These are phyloP conservation scores for Mytilinidion resinicola DNA, from an alignment of 495 filamentous ascomycete genomes.

Conservation along the genomic window DNA sequence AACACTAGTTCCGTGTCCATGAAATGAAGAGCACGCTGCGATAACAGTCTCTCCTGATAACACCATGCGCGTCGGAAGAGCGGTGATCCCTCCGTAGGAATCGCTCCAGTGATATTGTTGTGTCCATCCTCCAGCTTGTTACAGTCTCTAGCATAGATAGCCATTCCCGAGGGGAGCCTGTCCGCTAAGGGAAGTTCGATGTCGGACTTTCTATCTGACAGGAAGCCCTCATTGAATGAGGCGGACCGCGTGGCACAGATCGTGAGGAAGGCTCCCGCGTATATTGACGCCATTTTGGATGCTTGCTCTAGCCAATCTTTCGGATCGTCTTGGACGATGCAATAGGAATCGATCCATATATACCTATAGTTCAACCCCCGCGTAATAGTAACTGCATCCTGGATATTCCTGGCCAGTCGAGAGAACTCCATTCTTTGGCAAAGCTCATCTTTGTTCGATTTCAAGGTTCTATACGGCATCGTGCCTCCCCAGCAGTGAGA, in stretches of 20 bases:
- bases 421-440: constrained; percentile 17
- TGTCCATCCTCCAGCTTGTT: constrained; percentile 14
- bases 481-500: constrained; percentile 22
- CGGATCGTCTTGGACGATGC: constrained; percentile 21
- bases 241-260: constrained; percentile 21
- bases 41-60: constrained; percentile 24
- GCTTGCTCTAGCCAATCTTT: constrained; percentile 10
- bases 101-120: too few relatives aligned
- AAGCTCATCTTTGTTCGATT: constrained; percentile 4
- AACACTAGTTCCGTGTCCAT: constrained; percentile 24
- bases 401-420: constrained; percentile 15
- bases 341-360: constrained; percentile 23
- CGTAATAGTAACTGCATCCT: constrained; percentile 20
- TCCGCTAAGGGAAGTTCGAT: too few relatives aligned
- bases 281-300: constrained; percentile 11
- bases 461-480: constrained; percentile 9
- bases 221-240: constrained; percentile 14
- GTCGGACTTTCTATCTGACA: constrained; percentile 8
- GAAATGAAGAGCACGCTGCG: constrained; percentile 24
- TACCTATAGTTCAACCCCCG: constrained; percentile 15
- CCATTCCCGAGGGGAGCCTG: constrained; percentile 21
- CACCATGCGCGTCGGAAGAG: constrained; percentile 25
- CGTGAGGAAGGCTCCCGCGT: constrained; percentile 19
- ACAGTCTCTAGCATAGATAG: constrained; percentile 18
- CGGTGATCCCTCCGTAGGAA: too few relatives aligned